Percentiles rank a stretch among this genome's conserved stretches.
Conservation (phyloP, 306 rosid genomes). For the Pterocarpus macrocarpus region DNA sequence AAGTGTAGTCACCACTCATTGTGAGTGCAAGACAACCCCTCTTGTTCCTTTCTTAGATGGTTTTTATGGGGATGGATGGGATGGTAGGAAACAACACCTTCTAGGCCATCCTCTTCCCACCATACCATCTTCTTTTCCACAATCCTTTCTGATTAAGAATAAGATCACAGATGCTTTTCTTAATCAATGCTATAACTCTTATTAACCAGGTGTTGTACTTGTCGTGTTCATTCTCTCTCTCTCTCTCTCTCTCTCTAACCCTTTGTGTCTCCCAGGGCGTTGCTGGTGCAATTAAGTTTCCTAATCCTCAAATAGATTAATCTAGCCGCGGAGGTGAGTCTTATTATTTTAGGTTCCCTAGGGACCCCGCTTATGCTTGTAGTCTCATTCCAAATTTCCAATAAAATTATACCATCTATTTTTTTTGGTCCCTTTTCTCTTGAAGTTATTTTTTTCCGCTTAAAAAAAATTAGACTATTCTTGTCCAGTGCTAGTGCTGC, state of each 20-base stretch:
- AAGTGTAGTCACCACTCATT: slow-evolving; percentile 51
- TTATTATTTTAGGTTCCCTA: slow-evolving; percentile 36
- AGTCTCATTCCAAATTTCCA: slow-evolving; percentile 22
- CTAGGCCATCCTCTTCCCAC: not conserved
- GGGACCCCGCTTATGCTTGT: slow-evolving; percentile 49
- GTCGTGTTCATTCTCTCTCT: not conserved
- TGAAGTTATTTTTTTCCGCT: slow-evolving; percentile 6
- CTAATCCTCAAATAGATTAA: slow-evolving; percentile 43
- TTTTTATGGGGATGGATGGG: too few species aligned
- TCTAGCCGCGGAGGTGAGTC: slow-evolving; percentile 48
- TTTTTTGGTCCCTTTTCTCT: not conserved
- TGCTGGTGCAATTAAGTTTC: slow-evolving; percentile 57
- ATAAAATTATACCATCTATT: not conserved
- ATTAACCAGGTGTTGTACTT: not conserved
- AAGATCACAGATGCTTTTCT: slow-evolving; percentile 31
- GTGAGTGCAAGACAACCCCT: slow-evolving; percentile 41
- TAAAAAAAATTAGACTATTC: slow-evolving; percentile 14
- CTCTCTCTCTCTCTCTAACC: not conserved
- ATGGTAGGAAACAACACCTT: too few species aligned
- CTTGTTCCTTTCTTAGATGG: too few species aligned
- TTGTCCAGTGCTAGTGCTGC: slow-evolving; percentile 18
- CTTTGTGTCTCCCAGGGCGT: slow-evolving; percentile 16
- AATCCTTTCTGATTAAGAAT: not conserved
- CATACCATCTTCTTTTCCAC: slow-evolving; percentile 41
- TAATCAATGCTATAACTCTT: slow-evolving; percentile 44